Evolutionary conservation across 2,329 filamentous ascomycete species (phyloP), one percentile per base, ranked within the genome.

Genomic region (Xylariomycetidae sp.): DNA sequence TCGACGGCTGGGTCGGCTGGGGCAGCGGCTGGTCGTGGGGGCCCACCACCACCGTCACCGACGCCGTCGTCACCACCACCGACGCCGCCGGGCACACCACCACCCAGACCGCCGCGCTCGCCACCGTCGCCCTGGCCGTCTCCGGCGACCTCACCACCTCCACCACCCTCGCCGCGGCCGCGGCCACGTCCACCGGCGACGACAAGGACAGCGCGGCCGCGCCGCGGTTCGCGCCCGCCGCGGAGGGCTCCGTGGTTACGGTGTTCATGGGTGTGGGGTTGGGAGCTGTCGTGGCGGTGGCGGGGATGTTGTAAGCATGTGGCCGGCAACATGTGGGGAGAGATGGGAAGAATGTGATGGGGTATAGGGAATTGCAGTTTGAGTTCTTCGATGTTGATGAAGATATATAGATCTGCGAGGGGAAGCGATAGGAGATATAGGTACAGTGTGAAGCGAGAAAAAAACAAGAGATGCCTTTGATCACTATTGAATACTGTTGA

Each of bases 1-100:
- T 58, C 46, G 55, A 60, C 19, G 57, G 59, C 19, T 64, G 58
- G 50, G 57, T 58, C 16, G 57, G 56, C 40, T 65, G 63, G 62
- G 60, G 62, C 25, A 34, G 43, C 9, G 63, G 61, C 31, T 67
- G 63, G 64, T 53, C 45, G 25, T 62, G 57, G 56, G 53, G 44
- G 2, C 40, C 57, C 9, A 62, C 60, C 6, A 44, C 52, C 17
- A 64, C 60, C 3, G 32, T 46, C 36, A 57, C 43, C 18, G 49
- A 64, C 26, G 63, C 60, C 3, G 46, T 51, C 20, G 60, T 59
- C 10, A 55, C 49, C 7, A 56, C 46, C 3, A 56, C 46, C 3
- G 47, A 51, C 22, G n/a, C 32, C 8, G 34, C 44, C 17, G 55
- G 58, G 33, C 40, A 44, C 6, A 46, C 53, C 35, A 51, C 47